phyloP scores from a whole-genome alignment of 1,139 yeast genomes.

The Zygosaccharomyces pseudobailii region DNA sequence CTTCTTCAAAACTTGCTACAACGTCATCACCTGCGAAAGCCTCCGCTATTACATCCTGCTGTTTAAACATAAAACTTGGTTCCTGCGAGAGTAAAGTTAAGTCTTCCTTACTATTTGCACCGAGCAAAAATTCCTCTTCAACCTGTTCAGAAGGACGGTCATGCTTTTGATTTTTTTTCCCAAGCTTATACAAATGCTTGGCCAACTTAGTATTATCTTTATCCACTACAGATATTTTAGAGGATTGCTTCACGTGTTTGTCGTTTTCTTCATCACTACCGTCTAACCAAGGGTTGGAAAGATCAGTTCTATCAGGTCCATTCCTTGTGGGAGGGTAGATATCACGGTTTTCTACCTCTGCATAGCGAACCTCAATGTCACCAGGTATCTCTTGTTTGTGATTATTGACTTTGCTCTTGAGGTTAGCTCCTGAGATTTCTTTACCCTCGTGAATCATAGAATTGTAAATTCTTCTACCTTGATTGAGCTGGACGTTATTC shows the following conservation, averaged over 20 bases:
- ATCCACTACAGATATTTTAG: slow-evolving; percentile 52
- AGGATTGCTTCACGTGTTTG: slow-evolving; percentile 38
- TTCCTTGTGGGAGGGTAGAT: slow-evolving; percentile 5
- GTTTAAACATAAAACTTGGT: slow-evolving; percentile 52
- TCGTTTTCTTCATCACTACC: slow-evolving; percentile 35
- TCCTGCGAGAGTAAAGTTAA: slow-evolving; percentile 42
- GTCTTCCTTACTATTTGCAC: slow-evolving; percentile 25
- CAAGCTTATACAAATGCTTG: slow-evolving; percentile 45
- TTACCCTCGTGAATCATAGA: slow-evolving; percentile 52
- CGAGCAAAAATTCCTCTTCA: slow-evolving; percentile 27
- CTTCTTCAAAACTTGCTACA: slow-evolving; percentile 69
- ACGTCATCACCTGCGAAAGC: slow-evolving; percentile 98
- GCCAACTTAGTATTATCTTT: slow-evolving; percentile 49
- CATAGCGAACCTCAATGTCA: slow-evolving; percentile 9
- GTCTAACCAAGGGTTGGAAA: slow-evolving; percentile 69
- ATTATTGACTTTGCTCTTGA: slow-evolving; percentile 2
- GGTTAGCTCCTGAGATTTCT: slow-evolving; percentile 32
- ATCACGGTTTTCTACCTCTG: slow-evolving; percentile 11
- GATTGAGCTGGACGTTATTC: slow-evolving; percentile 46
- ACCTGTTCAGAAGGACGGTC: slow-evolving; percentile 28
- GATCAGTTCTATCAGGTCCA: slow-evolving; percentile 28
- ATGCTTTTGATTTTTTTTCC: slow-evolving; percentile 44
- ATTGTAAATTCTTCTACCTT: slow-evolving; percentile 79
- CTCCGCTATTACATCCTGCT: slow-evolving; percentile 74
- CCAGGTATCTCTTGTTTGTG: not conserved